Conservation (phyloP, 164 flowering plant genomes). For the Annona cherimola region DNA sequence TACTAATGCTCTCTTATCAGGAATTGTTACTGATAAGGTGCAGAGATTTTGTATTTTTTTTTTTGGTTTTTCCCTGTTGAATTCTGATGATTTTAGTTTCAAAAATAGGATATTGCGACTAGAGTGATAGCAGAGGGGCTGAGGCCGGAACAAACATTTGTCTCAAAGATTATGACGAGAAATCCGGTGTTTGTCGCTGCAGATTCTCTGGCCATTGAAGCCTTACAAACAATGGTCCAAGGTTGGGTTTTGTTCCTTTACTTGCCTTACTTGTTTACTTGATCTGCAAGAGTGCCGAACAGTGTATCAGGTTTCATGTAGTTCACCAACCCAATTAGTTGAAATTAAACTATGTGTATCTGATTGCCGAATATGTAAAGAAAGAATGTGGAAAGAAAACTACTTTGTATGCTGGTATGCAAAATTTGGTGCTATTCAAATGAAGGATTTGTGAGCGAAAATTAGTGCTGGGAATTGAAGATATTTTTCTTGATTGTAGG, state of each 20-base stretch:
- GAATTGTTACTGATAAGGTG: slow-evolving; percentile 91
- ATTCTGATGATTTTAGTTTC: slow-evolving; percentile 5
- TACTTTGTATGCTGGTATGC: neutral
- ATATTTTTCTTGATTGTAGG: neutral
- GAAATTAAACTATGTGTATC: too few relatives aligned
- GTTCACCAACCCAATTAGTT: too few relatives aligned
- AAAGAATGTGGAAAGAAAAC: neutral
- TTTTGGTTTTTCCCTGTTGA: neutral
- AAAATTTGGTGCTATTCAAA: neutral
- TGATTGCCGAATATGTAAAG: neutral
- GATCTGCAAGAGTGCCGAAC: too few relatives aligned
- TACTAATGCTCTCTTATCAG: slow-evolving; percentile 81
- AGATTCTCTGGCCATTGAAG: slow-evolving; percentile 85
- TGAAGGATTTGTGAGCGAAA: too few relatives aligned
- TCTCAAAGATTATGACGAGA: slow-evolving; percentile 89
- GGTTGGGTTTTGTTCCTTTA: slow-evolving; percentile 35
- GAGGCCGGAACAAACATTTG: slow-evolving; percentile 79
- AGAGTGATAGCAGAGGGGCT: slow-evolving; percentile 90
- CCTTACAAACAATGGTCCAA: slow-evolving; percentile 94
- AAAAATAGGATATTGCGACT: slow-evolving; percentile 66
- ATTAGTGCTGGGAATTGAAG: too few relatives aligned
- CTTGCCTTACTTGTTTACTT: neutral
- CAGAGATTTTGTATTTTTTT: neutral
- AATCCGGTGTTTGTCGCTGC: slow-evolving; percentile 88
- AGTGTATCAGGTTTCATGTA: too few relatives aligned